Conservation (phyloP, 768 basidiomycete species). For the Termitomyces sp. region DNA sequence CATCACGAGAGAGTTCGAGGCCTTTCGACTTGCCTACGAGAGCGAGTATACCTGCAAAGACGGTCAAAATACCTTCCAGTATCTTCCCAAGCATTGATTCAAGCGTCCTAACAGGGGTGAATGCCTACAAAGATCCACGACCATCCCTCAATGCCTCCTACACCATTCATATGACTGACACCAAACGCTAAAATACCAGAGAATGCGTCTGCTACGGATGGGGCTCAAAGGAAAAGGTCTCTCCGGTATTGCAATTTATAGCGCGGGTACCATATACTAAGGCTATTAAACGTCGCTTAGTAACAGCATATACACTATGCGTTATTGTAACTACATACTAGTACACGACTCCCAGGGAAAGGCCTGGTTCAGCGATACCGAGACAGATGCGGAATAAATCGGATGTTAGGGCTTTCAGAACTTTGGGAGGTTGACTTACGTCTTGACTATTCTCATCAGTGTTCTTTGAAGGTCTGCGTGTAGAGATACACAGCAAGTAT, state of each 20-base stretch:
- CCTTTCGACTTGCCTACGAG: conserved; percentile 35
- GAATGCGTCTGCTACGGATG: conserved; percentile 59
- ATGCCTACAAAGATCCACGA: conserved; percentile 60
- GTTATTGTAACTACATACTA: conserved; percentile 37
- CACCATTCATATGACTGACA: conserved; percentile 47
- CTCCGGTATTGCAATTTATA: conserved; percentile 55
- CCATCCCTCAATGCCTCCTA: conserved; percentile 46
- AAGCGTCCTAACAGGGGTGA: background rate
- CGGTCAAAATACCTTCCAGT: conserved; percentile 59
- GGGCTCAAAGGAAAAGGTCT: conserved; percentile 61
- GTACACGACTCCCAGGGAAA: conserved; percentile 72
- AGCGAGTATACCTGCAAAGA: conserved; percentile 48
- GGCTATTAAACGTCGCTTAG: conserved; percentile 23
- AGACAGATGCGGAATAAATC: conserved; percentile 40
- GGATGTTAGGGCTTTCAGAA: background rate
- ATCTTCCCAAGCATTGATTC: conserved; percentile 30
- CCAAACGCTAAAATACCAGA: conserved; percentile 54
- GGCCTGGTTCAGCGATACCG: conserved; percentile 63
- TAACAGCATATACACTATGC: background rate
- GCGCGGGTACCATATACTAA: conserved; percentile 67
- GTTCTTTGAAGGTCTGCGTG: conserved; percentile 34
- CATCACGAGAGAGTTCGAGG: background rate
- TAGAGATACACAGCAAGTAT: no score
- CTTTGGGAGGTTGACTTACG: conserved; percentile 24
- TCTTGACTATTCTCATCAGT: conserved; percentile 65